These are phyloP conservation scores for Solanum commersonii DNA, from an alignment of 257 asterid species.

Conservation along the genomic window DNA sequence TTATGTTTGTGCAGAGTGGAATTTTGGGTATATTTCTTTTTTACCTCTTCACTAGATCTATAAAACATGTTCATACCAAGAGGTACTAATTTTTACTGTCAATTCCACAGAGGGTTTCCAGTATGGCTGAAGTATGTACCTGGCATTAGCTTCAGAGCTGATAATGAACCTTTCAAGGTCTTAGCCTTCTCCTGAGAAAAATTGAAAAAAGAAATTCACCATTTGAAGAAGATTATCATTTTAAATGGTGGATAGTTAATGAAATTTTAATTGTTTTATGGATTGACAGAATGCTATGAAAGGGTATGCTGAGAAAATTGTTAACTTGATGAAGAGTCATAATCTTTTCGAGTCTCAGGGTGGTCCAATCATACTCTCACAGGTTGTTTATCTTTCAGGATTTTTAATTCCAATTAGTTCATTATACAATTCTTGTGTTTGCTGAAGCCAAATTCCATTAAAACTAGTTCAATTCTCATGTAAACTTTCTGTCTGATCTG, in stretches of 20 bases:
- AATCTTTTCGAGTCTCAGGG: slow-evolving; percentile 20
- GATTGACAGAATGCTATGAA: slow-evolving; percentile 15
- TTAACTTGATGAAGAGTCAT: slow-evolving; percentile 18
- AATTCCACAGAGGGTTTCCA: slow-evolving; percentile 16
- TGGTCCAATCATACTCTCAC: slow-evolving; percentile 21
- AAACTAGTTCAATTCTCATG: background rate
- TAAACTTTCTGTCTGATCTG: background rate
- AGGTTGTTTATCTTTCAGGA: slow-evolving; percentile 7
- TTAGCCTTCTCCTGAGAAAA: background rate
- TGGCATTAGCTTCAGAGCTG: slow-evolving; percentile 20
- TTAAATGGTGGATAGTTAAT: background rate
- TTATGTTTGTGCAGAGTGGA: slow-evolving; percentile 25
- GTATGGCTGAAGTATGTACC: slow-evolving; percentile 24
- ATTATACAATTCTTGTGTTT: background rate
- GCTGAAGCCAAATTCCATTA: background rate
- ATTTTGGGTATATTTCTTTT: slow-evolving; percentile 10
- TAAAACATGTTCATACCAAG: background rate
- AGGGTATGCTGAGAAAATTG: slow-evolving; percentile 20
- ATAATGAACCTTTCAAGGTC: slow-evolving; percentile 24
- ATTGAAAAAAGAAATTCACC: background rate
- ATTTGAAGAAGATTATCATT: background rate
- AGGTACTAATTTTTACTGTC: background rate
- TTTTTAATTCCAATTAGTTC: background rate
- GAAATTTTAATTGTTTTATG: background rate
- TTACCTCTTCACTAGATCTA: background rate